Conservation (phyloP, 139 green algal genomes). For the Auxenochlorella pyrenoidosa region DNA sequence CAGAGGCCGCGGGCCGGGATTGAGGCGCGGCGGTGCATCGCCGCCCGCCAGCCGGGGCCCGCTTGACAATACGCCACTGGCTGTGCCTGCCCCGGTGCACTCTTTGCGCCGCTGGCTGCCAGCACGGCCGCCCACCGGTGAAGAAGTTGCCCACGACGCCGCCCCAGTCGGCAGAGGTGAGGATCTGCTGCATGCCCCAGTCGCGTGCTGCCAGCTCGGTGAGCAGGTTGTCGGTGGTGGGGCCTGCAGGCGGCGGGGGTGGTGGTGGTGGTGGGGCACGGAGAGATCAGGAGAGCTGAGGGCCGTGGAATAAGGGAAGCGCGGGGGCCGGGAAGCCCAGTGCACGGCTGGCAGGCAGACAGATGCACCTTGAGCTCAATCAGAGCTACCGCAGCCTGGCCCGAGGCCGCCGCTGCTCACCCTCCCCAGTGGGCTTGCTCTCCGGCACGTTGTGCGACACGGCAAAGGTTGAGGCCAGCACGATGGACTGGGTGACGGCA, state of each 20-base stretch:
- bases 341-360: too few species aligned
- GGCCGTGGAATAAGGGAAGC: too few species aligned
- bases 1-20: background rate
- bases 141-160: slow-evolving; percentile 86
- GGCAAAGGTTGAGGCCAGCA: slow-evolving; percentile 83
- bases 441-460: slow-evolving; percentile 86
- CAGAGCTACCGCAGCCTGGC: too few species aligned
- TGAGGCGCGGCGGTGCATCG: too few species aligned
- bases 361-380: too few species aligned
- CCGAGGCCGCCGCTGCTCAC: background rate
- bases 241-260: background rate
- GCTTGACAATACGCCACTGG: too few species aligned
- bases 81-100: too few species aligned
- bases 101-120: too few species aligned
- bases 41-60: too few species aligned
- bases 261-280: too few species aligned
- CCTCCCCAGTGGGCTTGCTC: slow-evolving; percentile 70
- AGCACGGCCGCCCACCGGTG: slow-evolving; percentile 71
- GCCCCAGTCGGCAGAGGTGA: slow-evolving; percentile 88
- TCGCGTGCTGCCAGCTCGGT: slow-evolving; percentile 42
- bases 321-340: too few species aligned
- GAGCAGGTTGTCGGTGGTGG: slow-evolving; percentile 1
- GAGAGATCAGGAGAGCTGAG: too few species aligned
- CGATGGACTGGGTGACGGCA: slow-evolving; percentile 70
- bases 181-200: slow-evolving; percentile 84